Conservation (phyloP, 352 stramenopile species). For the Elongisporangium undulatum region DNA sequence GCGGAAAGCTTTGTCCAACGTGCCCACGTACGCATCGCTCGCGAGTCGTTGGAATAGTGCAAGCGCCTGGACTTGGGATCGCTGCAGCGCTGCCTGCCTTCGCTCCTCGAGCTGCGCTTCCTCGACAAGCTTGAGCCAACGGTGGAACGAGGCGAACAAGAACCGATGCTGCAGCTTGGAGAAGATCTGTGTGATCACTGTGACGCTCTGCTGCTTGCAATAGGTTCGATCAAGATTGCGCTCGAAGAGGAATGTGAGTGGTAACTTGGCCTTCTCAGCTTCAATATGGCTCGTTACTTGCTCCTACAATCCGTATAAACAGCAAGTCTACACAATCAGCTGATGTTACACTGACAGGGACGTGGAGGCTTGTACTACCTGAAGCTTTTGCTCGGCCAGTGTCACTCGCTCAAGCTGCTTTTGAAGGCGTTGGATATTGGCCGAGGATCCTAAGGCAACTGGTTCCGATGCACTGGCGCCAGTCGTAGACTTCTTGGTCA, state of each 20-base stretch:
- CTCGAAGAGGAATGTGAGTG: constrained; percentile 73
- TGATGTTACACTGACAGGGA: not conserved
- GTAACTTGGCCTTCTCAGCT: constrained; percentile 46
- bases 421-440: not conserved
- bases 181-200: constrained; percentile 59
- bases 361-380: not conserved
- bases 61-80: constrained; percentile 30
- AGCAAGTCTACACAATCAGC: not conserved
- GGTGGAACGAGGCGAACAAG: constrained; percentile 36
- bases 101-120: constrained; percentile 13
- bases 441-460: not conserved
- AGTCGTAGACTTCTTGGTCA: constrained; percentile 4
- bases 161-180: constrained; percentile 60
- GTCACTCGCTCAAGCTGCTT: constrained; percentile 10
- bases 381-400: constrained; percentile 13
- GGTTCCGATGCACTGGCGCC: not conserved
- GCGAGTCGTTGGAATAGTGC: constrained; percentile 51
- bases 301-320: constrained; percentile 21
- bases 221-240: constrained; percentile 56
- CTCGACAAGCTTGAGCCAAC: constrained; percentile 26
- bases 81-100: constrained; percentile 16
- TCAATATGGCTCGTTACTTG: constrained; percentile 38
- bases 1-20: constrained; percentile 25
- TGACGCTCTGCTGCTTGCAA: constrained; percentile 46
- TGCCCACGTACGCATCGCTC: constrained; percentile 50